Base-by-base conservation (phyloP, 2,329 filamentous ascomycete species). In the Orbilia quercus region DNA sequence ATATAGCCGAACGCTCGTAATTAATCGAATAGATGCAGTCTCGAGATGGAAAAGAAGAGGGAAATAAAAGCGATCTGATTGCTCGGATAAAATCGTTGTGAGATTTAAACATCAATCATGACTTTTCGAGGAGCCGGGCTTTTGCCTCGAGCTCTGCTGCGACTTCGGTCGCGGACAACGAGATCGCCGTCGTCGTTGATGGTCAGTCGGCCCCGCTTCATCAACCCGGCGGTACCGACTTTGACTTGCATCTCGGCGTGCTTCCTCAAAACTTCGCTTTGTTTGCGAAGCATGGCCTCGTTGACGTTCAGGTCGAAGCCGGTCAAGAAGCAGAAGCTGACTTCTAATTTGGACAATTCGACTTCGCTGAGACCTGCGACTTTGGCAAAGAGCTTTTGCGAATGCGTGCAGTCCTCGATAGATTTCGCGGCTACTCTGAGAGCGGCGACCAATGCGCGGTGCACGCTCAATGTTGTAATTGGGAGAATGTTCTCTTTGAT, bases 351-450 rank as follows among this genome's bases (percentile, higher is more conserved):
- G 42, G 90, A 90, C 57, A 99, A 84, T 81, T 98, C 92, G 16
- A 84, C 83, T 79, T 91, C 90, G 78, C 87, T 91, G 14, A 98
- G 92, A 16, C 94, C 94, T 44, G 95, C 94, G 1, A 98, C 93
- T 76, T 89, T 90, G 16, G 94, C 89, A 76, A 97, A 88, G 63
- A 92, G 90, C 71, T 85, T 85, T 81, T 97, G 94, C 7, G 91
- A 87, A 82, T 96, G 96, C 77, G 89, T 91, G 60, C 94, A 85
- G 80, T 98, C 94, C 80, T 99, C 94, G n/a, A 97, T 83, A 0
- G 92, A 91, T 82, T 98, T 99, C 86, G 93, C 95, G 12, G 94
- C 92, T 2, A 97, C 91, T 36, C 93, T 84, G 59, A 97, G 84
- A 5, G 90, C 91, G 0, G 92, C 93, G 14, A 99, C 85, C 31